Percentiles rank a stretch among this genome's conserved stretches.
phyloP scores from a whole-genome alignment of 2,329 filamentous ascomycete genomes.

The Microsporum canis region DNA sequence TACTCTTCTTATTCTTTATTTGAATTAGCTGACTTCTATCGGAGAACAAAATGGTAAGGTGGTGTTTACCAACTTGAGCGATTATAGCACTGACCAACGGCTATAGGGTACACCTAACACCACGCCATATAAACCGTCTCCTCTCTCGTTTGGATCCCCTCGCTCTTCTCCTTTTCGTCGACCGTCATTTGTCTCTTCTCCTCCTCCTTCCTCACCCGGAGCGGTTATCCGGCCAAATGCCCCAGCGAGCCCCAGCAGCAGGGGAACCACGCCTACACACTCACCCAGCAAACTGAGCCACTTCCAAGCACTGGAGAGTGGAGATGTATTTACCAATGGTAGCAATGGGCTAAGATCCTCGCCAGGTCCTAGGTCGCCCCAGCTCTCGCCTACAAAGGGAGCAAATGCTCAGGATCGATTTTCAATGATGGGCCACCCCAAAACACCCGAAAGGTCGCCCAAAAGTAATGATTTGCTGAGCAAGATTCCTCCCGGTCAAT shows the following conservation, averaged over 20 bases:
- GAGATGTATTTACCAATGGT: slow-evolving; percentile 23
- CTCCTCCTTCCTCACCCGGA: slow-evolving; percentile 46
- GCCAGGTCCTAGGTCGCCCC: slow-evolving; percentile 29
- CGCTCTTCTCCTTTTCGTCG: slow-evolving; percentile 59
- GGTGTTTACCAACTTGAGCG: too few relatives aligned
- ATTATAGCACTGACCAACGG: neutral
- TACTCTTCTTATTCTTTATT: too few relatives aligned
- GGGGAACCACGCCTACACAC: slow-evolving; percentile 33
- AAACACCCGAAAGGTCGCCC: slow-evolving; percentile 17
- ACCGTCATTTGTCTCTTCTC: slow-evolving; percentile 41
- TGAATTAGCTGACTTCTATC: too few relatives aligned
- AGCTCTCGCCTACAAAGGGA: slow-evolving; percentile 31
- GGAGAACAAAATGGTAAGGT: too few relatives aligned
- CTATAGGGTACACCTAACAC: slow-evolving; percentile 40
- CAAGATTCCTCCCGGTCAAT: slow-evolving; percentile 60
- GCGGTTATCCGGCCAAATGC: slow-evolving; percentile 40
- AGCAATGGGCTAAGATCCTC: slow-evolving; percentile 23
- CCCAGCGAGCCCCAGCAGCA: slow-evolving; percentile 37
- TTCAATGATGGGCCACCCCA: slow-evolving; percentile 21
- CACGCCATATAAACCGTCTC: slow-evolving; percentile 57
- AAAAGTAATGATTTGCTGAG: slow-evolving; percentile 15
- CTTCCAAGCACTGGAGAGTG: slow-evolving; percentile 34
- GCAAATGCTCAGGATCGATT: slow-evolving; percentile 19
- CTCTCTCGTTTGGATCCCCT: slow-evolving; percentile 58
- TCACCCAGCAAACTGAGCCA: slow-evolving; percentile 40